These are phyloP conservation scores for Kwoniella shivajii DNA, from an alignment of 1,284 basidiomycete species.

Conservation along the genomic window DNA sequence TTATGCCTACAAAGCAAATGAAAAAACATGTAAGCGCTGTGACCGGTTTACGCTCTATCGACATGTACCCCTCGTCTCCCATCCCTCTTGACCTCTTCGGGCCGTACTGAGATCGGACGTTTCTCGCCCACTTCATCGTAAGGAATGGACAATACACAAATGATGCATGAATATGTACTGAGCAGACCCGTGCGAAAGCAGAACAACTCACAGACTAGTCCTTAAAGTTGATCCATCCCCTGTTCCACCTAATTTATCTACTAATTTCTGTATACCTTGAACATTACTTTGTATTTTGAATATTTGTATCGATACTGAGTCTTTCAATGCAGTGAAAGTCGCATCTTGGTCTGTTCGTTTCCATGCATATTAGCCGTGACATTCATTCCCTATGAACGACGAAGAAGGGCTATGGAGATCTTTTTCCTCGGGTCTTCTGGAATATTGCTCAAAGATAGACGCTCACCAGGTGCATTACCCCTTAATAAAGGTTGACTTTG, in stretches of 20 bases:
- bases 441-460: not conserved
- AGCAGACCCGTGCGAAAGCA: not conserved
- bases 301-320: conserved; percentile 86
- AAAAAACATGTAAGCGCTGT: no score
- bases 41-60: no score
- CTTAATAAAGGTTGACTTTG: conserved; percentile 40
- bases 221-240: conserved; percentile 73
- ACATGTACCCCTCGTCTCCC: no score
- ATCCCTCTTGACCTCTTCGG: no score
- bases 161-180: not conserved
- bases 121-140: no score
- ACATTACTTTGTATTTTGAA: conserved; percentile 99
- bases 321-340: conserved; percentile 73
- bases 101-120: no score
- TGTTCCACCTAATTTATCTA: conserved; percentile 82
- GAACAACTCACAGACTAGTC: conserved; percentile 49
- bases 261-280: conserved; percentile 86
- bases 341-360: conserved; percentile 37
- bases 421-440: not conserved
- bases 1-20: conserved; percentile 61
- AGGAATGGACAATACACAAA: no score
- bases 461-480: conserved; percentile 28
- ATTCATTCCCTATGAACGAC: not conserved
- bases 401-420: conserved; percentile 3
- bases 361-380: no score